Percentiles rank a stretch among this genome's conserved stretches.
These are phyloP conservation scores for Monosiga brevicollis DNA, from an alignment of 78 protist species.

Conservation along the genomic window DNA sequence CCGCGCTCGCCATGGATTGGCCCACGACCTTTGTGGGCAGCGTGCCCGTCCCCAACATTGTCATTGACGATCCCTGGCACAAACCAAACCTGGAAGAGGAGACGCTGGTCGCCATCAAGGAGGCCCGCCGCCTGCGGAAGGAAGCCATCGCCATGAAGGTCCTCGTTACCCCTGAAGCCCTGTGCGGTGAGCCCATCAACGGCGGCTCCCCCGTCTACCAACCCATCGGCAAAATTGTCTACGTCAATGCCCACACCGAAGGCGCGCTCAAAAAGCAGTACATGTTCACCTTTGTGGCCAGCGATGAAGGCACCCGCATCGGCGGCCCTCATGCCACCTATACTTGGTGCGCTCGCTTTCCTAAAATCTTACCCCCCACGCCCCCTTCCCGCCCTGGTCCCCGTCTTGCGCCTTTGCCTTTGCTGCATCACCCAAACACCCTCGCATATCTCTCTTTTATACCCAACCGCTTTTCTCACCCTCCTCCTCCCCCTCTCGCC, in stretches of 20 bases:
- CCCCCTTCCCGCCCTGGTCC: no score
- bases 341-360: not conserved
- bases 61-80: not conserved
- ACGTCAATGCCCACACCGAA: not conserved
- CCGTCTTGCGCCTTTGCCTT: no score
- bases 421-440: no score
- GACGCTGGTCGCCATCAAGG: not conserved
- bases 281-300: not conserved
- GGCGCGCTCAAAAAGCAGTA: not conserved
- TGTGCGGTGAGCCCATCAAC: not conserved
- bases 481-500: no score
- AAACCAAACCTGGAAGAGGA: not conserved
- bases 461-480: no score
- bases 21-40: not conserved
- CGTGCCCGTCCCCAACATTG: not conserved
- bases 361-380: no score
- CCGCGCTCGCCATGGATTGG: no score
- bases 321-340: not conserved
- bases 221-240: not conserved
- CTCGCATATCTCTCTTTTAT: no score
- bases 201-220: not conserved
- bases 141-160: no score
- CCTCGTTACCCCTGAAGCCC: not conserved
- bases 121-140: no score
- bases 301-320: not conserved